A percentile compares a stretch with the other conserved stretches of the same genome.
These are phyloP conservation scores for Macrophomina tecta DNA, from an alignment of 2,329 filamentous ascomycete genomes.

Conservation along the genomic window DNA sequence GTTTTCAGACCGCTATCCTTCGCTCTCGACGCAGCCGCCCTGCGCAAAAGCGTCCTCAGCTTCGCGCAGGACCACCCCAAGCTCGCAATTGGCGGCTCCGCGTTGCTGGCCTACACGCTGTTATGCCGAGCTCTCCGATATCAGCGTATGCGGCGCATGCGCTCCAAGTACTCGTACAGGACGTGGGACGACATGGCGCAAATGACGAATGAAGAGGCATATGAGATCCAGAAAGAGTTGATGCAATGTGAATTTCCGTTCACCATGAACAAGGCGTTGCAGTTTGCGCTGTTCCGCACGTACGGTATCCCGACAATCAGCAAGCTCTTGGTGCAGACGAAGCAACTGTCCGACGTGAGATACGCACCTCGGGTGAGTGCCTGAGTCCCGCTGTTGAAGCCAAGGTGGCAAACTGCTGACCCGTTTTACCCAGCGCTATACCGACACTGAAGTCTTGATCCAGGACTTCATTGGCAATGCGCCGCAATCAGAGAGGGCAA, in stretches of 20 bases:
- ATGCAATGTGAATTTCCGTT: constrained; percentile 63
- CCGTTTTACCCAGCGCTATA: constrained; percentile 33
- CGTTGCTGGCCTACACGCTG: constrained; percentile 39
- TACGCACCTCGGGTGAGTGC: constrained; percentile 32
- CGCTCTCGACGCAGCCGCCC: not conserved
- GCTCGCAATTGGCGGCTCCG: constrained; percentile 4
- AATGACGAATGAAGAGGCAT: constrained; percentile 63
- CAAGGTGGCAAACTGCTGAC: not conserved
- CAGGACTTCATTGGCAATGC: constrained; percentile 38
- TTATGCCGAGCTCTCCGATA: constrained; percentile 47
- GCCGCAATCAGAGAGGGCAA: constrained; percentile 43
- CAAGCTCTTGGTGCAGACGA: constrained; percentile 42
- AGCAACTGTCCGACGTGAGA: constrained; percentile 37
- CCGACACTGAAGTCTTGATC: constrained; percentile 43
- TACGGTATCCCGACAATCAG: constrained; percentile 48
- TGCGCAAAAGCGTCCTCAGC: not conserved
- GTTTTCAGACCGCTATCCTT: not conserved
- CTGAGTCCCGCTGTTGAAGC: not conserved
- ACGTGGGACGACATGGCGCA: constrained; percentile 53
- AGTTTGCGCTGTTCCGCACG: constrained; percentile 62
- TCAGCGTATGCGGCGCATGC: constrained; percentile 46
- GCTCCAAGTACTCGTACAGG: constrained; percentile 52
- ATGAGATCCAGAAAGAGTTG: constrained; percentile 54
- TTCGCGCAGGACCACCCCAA: not conserved
- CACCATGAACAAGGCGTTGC: constrained; percentile 56